Base-by-base conservation (phyloP, 192 early-diverging fungal genomes). In the Chytriomyces sp. region DNA sequence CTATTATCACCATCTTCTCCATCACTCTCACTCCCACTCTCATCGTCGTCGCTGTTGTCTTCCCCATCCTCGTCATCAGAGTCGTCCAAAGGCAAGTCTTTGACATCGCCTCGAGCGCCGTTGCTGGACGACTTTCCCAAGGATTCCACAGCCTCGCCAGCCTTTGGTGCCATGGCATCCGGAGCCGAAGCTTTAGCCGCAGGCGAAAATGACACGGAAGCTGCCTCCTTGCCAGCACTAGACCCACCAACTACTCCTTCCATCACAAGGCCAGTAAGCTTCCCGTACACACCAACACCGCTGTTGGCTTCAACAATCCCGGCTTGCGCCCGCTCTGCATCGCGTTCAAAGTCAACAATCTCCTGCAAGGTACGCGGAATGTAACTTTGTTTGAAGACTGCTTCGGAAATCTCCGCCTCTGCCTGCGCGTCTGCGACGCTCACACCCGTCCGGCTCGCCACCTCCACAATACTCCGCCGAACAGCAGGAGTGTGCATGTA, bases 311-410 rank as follows among this genome's bases (percentile, higher is more conserved):
- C 85, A 3, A 85, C 86, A 40, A 90, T 81, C 10, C 93, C 94
- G 65, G 88, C 76, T 65, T 90, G 84, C 30, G 94, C 78, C 77
- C 86, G 87, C 44, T 86, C 78, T 19, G 91, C 88, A 71, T 97
- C 96, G 33, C 89, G 77, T 72, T 95, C 94, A 64, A 87, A 90
- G 75, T 96, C 92, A 54, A 90, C 84, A 41, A 96, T 93, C 70
- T 99, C 94, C 49, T 94, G 90, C 49, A 99, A 82, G 7, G 92
- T 93, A 3, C 93, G 86, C 25, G 96, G 96, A 52, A 99, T 94
- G 75, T 91, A 99, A 30, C 90, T 86, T 70, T 95, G 87, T 68
- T 91, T 83, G 72, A 99, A 99, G 10, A 99, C 92, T 31, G 93
- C 91, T 76, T 97, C 96, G 64, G 95, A 91, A 0, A 90, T 77